Conservation (phyloP, 2,329 filamentous ascomycete genomes). For the Balansia obtecta region DNA sequence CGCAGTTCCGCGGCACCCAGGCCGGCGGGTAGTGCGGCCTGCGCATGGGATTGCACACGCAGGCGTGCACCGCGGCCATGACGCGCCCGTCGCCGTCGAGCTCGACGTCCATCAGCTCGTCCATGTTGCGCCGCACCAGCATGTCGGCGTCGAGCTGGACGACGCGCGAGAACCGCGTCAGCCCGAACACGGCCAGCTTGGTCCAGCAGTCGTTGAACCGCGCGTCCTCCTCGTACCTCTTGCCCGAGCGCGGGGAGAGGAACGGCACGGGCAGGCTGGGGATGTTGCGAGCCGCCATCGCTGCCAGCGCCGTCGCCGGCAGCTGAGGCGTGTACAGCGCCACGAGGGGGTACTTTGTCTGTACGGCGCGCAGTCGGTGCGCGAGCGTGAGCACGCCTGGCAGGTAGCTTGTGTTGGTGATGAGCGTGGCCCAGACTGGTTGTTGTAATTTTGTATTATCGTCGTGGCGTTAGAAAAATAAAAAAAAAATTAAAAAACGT, state of each 20-base stretch:
- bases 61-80: slow-evolving; percentile 75
- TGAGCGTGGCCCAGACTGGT: slow-evolving; percentile 77
- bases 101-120: slow-evolving; percentile 76
- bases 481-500: too few species aligned
- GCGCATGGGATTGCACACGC: slow-evolving; percentile 71
- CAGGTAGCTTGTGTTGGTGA: slow-evolving; percentile 75
- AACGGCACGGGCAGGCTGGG: slow-evolving; percentile 58
- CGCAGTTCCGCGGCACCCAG: slow-evolving; percentile 49
- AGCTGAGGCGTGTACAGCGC: slow-evolving; percentile 74
- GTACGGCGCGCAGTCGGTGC: slow-evolving; percentile 54
- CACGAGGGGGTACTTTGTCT: slow-evolving; percentile 64
- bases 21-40: slow-evolving; percentile 67
- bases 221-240: slow-evolving; percentile 62
- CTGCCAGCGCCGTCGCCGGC: slow-evolving; percentile 52
- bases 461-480: not conserved
- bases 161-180: slow-evolving; percentile 65
- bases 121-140: slow-evolving; percentile 75
- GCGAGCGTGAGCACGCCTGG: slow-evolving; percentile 72
- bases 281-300: slow-evolving; percentile 58
- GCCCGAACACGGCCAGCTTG: slow-evolving; percentile 68
- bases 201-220: slow-evolving; percentile 87
- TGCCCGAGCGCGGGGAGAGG: slow-evolving; percentile 53
- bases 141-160: slow-evolving; percentile 85
- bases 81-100: slow-evolving; percentile 58
- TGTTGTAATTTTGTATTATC: too few species aligned